These are phyloP conservation scores for Bacidia rubella DNA, from an alignment of 495 filamentous ascomycete species.

Conservation along the genomic window DNA sequence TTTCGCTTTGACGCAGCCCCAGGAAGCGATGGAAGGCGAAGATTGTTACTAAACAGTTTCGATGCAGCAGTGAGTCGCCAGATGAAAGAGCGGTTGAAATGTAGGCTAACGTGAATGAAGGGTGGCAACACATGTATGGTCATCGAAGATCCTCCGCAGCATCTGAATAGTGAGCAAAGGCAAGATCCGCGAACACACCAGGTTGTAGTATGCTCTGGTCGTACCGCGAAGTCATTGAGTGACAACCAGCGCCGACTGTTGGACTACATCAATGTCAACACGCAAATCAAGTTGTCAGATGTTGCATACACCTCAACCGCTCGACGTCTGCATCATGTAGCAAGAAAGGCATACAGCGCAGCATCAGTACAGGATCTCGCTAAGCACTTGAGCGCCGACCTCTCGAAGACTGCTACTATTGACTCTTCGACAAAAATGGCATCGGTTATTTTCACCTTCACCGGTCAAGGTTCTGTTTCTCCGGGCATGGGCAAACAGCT, in stretches of 20 bases:
- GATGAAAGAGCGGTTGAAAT: too few species aligned
- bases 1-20: constrained; percentile 17
- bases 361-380: constrained; percentile 11
- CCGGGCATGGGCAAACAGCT: constrained; percentile 23
- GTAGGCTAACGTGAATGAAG: not conserved
- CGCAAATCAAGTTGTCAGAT: constrained; percentile 31
- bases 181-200: not conserved
- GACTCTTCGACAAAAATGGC: not conserved
- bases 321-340: constrained; percentile 52
- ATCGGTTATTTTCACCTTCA: constrained; percentile 38
- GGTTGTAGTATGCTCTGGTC: constrained; percentile 23
- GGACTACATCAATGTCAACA: constrained; percentile 39
- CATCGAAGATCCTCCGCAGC: constrained; percentile 22
- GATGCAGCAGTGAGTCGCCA: constrained; percentile 21
- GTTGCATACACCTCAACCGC: constrained; percentile 64
- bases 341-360: constrained; percentile 27
- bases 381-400: constrained; percentile 6
- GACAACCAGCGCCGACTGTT: constrained; percentile 19
- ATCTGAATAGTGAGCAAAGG: not conserved
- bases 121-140: constrained; percentile 26
- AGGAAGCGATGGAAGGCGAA: constrained; percentile 12
- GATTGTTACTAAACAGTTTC: constrained; percentile 28
- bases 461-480: constrained; percentile 28
- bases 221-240: constrained; percentile 20
- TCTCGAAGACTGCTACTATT: too few species aligned